Evolutionary conservation across 2,329 filamentous ascomycete genomes (phyloP).

Genomic region (Cladophialophora exuberans): DNA sequence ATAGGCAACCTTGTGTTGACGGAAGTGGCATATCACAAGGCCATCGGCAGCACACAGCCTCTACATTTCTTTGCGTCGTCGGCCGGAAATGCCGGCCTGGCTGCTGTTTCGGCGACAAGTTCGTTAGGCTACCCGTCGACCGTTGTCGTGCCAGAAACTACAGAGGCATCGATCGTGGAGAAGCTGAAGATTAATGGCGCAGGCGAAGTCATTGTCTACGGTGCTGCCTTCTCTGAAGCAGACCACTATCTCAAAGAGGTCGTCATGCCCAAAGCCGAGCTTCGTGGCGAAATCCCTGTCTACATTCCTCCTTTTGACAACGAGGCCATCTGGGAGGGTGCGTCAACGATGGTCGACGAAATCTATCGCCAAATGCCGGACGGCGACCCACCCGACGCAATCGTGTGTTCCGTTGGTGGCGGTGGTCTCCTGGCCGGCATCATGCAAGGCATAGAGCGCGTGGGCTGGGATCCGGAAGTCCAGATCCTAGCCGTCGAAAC

Average conservation of each 20-base stretch:
- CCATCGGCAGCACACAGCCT: conserved; percentile 10
- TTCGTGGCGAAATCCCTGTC: conserved; percentile 43
- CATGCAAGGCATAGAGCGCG: conserved; percentile 62
- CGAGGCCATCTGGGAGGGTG: conserved; percentile 50
- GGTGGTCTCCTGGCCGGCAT: conserved; percentile 79
- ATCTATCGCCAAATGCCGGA: conserved; percentile 45
- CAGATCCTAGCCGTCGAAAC: conserved; percentile 75
- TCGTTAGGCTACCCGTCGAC: conserved; percentile 68
- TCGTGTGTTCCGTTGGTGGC: conserved; percentile 78
- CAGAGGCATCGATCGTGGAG: conserved; percentile 69
- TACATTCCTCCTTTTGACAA: conserved; percentile 54
- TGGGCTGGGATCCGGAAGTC: conserved; percentile 35
- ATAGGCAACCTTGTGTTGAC: conserved; percentile 50
- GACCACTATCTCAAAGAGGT: conserved; percentile 66
- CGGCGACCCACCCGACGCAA: conserved; percentile 60
- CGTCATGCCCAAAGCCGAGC: conserved; percentile 40
- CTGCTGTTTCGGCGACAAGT: conserved; percentile 71
- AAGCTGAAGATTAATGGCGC: conserved; percentile 73
- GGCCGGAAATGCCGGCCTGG: conserved; percentile 83
- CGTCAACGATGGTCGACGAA: conserved; percentile 49
- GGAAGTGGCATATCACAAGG: conserved; percentile 48
- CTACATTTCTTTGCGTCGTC: conserved; percentile 77
- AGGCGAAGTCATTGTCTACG: conserved; percentile 66
- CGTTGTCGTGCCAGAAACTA: conserved; percentile 70
- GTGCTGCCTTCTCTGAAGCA: conserved; percentile 69